Conservation (phyloP, 1,284 basidiomycete species). For the Entoloma clypeatum region DNA sequence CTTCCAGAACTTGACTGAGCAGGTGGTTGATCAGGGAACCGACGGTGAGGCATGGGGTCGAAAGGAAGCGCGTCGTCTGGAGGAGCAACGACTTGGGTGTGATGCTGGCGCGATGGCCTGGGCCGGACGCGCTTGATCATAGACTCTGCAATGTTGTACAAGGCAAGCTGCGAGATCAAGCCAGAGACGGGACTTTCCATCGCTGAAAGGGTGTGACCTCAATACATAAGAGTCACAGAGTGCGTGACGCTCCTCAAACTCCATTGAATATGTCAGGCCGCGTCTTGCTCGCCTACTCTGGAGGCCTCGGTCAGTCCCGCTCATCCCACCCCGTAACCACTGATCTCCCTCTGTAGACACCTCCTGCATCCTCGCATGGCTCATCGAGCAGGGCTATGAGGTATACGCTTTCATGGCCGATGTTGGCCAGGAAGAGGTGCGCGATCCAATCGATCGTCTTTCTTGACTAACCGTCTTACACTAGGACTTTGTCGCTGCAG, state of each 20-base stretch:
- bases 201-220: too few species aligned
- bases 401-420: conserved; percentile 99
- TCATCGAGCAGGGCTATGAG: conserved; percentile 97
- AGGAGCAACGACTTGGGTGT: too few species aligned
- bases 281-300: conserved; percentile 95
- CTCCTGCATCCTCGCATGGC: conserved; percentile 94
- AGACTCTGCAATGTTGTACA: too few species aligned
- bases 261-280: conserved; percentile 55
- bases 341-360: conserved; percentile 61
- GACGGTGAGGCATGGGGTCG: too few species aligned
- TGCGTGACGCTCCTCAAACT: too few species aligned
- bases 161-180: too few species aligned
- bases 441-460: conserved; percentile 15
- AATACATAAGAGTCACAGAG: too few species aligned
- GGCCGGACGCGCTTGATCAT: too few species aligned
- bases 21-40: too few species aligned
- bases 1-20: background rate
- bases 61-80: too few species aligned
- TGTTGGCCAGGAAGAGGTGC: conserved; percentile 95
- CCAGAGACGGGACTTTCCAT: too few species aligned
- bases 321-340: conserved; percentile 7
- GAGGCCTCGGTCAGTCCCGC: conserved; percentile 81
- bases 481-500: conserved; percentile 93
- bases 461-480: conserved; percentile 7
- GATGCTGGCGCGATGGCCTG: too few species aligned